Evolutionary conservation across 2,329 filamentous ascomycete species (phyloP).

Genomic region (Biscogniauxia sp.): DNA sequence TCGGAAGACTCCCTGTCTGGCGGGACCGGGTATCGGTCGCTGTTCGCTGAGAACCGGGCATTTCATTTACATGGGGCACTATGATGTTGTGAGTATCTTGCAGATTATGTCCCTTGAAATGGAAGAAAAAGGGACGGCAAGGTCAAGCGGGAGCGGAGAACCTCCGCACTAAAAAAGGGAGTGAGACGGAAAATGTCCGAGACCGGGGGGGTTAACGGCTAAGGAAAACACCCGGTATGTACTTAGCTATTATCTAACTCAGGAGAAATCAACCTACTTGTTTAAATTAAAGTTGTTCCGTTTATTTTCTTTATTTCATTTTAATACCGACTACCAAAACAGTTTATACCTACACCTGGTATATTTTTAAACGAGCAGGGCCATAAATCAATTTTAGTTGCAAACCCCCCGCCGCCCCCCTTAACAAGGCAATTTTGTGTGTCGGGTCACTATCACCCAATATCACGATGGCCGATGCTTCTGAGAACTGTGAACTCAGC

Average conservation of each 20-base stretch:
- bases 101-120: neutral
- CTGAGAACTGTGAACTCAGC: slow-evolving; percentile 8
- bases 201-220: neutral
- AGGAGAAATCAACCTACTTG: too few relatives aligned
- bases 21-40: neutral
- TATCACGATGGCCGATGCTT: slow-evolving; percentile 24
- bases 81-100: neutral
- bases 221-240: neutral
- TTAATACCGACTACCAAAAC: too few relatives aligned
- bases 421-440: too few relatives aligned
- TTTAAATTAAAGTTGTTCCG: too few relatives aligned
- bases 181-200: neutral
- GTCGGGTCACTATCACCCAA: neutral
- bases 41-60: neutral
- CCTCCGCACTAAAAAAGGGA: neutral
- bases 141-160: neutral
- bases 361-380: too few relatives aligned
- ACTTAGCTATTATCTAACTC: too few relatives aligned
- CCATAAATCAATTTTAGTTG: too few relatives aligned
- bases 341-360: too few relatives aligned
- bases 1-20: neutral
- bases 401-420: too few relatives aligned
- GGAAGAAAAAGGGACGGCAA: neutral
- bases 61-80: neutral
- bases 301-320: too few relatives aligned